Evolutionary conservation across 768 basidiomycete genomes (phyloP).

Genomic region (Fomitopsis serialis): DNA sequence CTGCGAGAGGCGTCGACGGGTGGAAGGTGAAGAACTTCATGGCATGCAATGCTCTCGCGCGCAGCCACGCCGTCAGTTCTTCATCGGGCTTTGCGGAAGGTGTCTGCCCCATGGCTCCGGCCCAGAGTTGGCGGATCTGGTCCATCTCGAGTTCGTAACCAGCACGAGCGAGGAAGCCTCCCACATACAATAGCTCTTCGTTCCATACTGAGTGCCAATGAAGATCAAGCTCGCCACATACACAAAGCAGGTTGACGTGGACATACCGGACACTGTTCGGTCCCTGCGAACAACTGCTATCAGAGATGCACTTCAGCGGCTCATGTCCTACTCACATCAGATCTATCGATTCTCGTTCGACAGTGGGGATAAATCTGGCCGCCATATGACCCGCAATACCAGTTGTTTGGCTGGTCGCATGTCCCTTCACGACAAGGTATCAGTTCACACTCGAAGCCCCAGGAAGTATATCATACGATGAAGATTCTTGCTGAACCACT

Average conservation of each 20-base stretch:
- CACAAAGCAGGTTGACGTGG: neutral
- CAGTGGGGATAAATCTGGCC: conserved; percentile 89
- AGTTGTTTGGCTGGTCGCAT: conserved; percentile 89
- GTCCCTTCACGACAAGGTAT: conserved; percentile 47
- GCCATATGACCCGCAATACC: conserved; percentile 69
- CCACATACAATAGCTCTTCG: conserved; percentile 77
- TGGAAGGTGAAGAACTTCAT: conserved; percentile 89
- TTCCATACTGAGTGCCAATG: conserved; percentile 65
- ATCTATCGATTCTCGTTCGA: conserved; percentile 92
- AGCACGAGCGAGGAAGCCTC: conserved; percentile 74
- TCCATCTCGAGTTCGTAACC: conserved; percentile 83
- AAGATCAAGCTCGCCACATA: no score
- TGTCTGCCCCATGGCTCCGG: conserved; percentile 27
- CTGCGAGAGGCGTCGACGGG: conserved; percentile 78
- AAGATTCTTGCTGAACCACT: conserved; percentile 73
- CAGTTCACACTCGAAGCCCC: neutral
- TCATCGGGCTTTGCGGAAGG: conserved; percentile 19
- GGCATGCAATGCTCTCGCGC: conserved; percentile 64
- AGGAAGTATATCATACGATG: conserved; percentile 47
- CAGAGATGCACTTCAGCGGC: neutral
- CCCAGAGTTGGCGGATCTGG: conserved; percentile 57
- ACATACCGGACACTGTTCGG: conserved; percentile 69
- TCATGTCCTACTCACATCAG: conserved; percentile 54
- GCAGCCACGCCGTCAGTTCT: conserved; percentile 47
- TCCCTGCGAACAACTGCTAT: conserved; percentile 42